Base-by-base conservation (phyloP, 2,329 filamentous ascomycete genomes). In the Talaromyces sp. region DNA sequence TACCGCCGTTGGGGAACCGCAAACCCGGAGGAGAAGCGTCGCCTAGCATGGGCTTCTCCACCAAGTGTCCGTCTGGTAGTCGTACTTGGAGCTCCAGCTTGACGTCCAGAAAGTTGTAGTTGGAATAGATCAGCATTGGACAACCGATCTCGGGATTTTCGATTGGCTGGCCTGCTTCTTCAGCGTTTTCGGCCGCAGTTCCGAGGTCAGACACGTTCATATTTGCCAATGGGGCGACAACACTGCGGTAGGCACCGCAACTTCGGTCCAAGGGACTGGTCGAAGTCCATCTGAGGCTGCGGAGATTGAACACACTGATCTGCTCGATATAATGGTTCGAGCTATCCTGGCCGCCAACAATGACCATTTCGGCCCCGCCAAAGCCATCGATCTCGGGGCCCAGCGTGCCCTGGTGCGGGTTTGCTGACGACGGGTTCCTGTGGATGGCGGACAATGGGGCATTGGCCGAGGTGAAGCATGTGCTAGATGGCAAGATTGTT, bases 321-420 rank as follows among this genome's bases (percentile, higher is more conserved):
- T 99, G 92, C 75, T 99, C 93, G 66, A 99, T 99, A 71, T 99
- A 99, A 73, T 96, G 92, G 73, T 99, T 99, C n/a, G 89, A 88
- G 58, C 90, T 94, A 70, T 99, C 94, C 74, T 99, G 94, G 0
- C 94, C 94, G 62, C 94, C 94, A 8, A 97, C 92, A 14, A 99
- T 88, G 6, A 99, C 85, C 93, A 99, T 97, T 74, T 99, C 93
- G 1, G 94, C 91, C 32, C 94, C 94, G 17, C 94, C 94, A 21
- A 86, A 86, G 0, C 94, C 93, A 73, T 99, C 92, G 62, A 97
- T 87, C 64, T 89, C 89, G 61, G 96, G 88, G 2, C 93, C 93
- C 60, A 97, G 87, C 3, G 89, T 85, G 17, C 93, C 93, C 70
- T 94, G 90, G 70, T 97, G 94, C 2, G 91, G 88, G 66, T 90